Conservation (phyloP, 139 green algal species). For the Nannochloris sp. region DNA sequence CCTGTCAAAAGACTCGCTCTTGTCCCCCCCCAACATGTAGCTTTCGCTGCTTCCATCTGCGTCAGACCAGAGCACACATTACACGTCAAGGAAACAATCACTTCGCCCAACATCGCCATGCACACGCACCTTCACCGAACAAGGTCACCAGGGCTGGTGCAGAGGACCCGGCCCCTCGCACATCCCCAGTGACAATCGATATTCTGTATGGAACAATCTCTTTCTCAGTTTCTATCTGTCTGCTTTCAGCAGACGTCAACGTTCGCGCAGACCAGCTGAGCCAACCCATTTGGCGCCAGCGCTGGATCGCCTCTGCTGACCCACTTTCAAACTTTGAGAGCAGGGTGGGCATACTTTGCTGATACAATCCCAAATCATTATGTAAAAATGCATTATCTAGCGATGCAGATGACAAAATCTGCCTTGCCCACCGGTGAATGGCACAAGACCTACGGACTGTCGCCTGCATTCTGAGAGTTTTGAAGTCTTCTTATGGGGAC, state of each 20-base stretch:
- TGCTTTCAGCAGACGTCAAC: background rate
- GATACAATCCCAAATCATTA: too few species aligned
- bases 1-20: slow-evolving; percentile 33
- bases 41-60: slow-evolving; percentile 27
- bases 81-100: background rate
- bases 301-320: slow-evolving; percentile 1
- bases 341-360: background rate
- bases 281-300: too few species aligned
- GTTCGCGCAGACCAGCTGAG: too few species aligned
- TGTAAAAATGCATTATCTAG: too few species aligned
- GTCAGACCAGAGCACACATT: background rate
- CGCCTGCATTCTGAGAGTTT: slow-evolving; percentile 9
- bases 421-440: background rate
- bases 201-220: slow-evolving; percentile 21
- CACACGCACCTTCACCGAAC: slow-evolving; percentile 19
- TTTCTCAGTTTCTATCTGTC: background rate
- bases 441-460: slow-evolving; percentile 1
- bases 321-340: slow-evolving; percentile 5
- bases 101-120: background rate
- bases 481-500: background rate
- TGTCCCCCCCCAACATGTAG: slow-evolving; percentile 26
- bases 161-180: slow-evolving; percentile 66
- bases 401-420: background rate
- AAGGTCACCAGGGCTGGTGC: slow-evolving; percentile 23
- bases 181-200: slow-evolving; percentile 64